Base-by-base conservation (phyloP, 805 yeast species). In the Myxozyma lipomycoides region DNA sequence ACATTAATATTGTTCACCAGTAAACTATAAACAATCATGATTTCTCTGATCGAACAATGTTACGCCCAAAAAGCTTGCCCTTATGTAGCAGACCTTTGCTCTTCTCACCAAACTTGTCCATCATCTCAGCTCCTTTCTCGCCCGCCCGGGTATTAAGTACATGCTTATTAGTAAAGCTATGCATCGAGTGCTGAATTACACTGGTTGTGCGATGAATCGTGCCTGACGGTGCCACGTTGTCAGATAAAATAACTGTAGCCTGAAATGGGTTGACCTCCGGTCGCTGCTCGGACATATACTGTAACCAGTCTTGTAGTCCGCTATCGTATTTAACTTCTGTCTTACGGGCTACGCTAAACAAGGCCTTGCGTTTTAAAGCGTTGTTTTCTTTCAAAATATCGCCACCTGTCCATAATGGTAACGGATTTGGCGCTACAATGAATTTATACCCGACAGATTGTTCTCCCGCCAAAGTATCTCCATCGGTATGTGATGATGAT, bases 101-200 rank as follows among this genome's bases (percentile, higher is more conserved):
- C 28, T 48, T 52, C 40, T 52, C 56, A 17, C 56, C 56, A 3
- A 52, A 35, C 28, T 40, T 36, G 24, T 52, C 56, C 51, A 52
- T 50, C 48, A 50, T 50, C 40, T 42, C 55, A n/a, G 40, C 46
- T 15, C 49, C 42, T 25, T 25, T 39, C 40, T 43, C 56, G n/a
- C 56, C 54, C 3, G 47, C 51, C 23, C 26, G 28, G 24, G 44
- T 38, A 26, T 41, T 42, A 10, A 50, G 54, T 15, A 50, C 48
- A 35, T 50, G 51, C n/a, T 50, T 43, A 21, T 26, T 38, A 2
- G 45, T 48, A 22, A 44, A 48, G 17, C 46, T 15, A 18, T 48
- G 34, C 12, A 52, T 54, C 3, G 52, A 46, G 35, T 52, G 55
- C 24, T 43, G 46, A 34, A 52, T 36, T 17, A 45, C 50, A 30